Base-by-base conservation (phyloP, 805 yeast genomes). In the Saturnispora silvae region DNA sequence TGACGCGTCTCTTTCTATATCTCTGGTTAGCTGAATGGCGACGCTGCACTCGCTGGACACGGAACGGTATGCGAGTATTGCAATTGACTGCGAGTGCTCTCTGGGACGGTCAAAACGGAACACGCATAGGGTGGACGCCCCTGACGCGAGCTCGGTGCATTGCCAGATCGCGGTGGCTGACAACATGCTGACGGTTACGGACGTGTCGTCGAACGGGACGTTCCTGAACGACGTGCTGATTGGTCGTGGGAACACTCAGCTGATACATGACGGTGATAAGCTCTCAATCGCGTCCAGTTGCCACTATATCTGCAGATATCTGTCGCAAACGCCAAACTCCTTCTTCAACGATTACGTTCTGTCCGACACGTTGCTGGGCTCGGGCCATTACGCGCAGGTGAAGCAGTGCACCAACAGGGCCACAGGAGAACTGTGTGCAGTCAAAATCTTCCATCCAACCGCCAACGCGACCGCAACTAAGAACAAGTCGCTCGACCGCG, bases 361-460 rank as follows among this genome's bases (percentile, higher is more conserved):
- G 15, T 38, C 44, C 9, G 83, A 82, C 1, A 65, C 63, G 38
- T 72, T 76, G 44, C 56, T 81, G 17, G 92, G 92, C 0, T 60
- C 79, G 4, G 92, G 92, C 1, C 89, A 81, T 56, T 81, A 81
- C 49, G 89, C 92, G 0, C 74, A 75, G n/a, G 92, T 81, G 3
- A 77, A 75, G 50, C 82, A 78, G 45, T 84, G 84, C 3, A 62
- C 64, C 6, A 67, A 72, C 43, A 69, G 75, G 45, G 54, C 57
- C 6, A 67, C 77, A 0, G 84, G 85, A 0, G 67, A 68, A 34
- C 57, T 67, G 3, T 81, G 75, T 33, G 92, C 89, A 0, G 83
- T 81, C 4, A 81, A 81, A 50, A 75, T 81, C 7, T 81, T 81
- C 55, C 62, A 59, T 41, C 70, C 68, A 9, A 62, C 63, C 7